Evolutionary conservation across 163 green algal genomes (phyloP), one percentile per base, ranked within the genome.

Genomic region (Scenedesmus sp.): DNA sequence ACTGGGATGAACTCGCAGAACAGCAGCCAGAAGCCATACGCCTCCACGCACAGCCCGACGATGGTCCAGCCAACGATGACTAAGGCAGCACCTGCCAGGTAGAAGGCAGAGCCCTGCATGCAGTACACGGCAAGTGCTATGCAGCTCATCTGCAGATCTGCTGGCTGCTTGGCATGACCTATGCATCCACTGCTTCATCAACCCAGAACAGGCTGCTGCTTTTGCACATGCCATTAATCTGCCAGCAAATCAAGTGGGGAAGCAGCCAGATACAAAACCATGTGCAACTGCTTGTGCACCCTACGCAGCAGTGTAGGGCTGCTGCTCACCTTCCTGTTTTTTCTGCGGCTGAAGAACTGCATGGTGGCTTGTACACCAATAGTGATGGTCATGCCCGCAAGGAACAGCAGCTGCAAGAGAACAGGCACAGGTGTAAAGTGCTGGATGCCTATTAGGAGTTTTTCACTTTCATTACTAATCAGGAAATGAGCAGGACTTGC

Each of bases 1-100:
- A 96, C 98, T 16, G 98, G 98, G 81, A 99, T 97, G 91, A 99
- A 99, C 81, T 97, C 98, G 90, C 94, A 97, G 90, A 99, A 99
- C 13, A 99, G 94, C 78, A 97, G 88, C 94, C 97, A 98, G 92
- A 99, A 99, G 43, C 98, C 98, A 85, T 99, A 99, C 2, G 92
- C 93, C 94, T 99, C 97, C 72, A 99, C 43, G 13, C 94, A 33
- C 81, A 99, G 95, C 12, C 97, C 98, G 37, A 99, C 65, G 0
- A 99, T 92, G 0, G 97, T 96, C 97, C 97, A 99, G 37, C 97
- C 96, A 70, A 94, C 95, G 12, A 99, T 86, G 20, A 99, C 96
- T 1, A 99, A 86, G 4, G 87, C 76, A 42, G 98, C 96, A 2
- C 98, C 98, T 24, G 92, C 92, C 73, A 98, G 82, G 88, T 98